Evolutionary conservation across 1,139 yeast genomes (phyloP), one percentile per base, ranked within the genome.

Genomic region (Pneumocystis canis): DNA sequence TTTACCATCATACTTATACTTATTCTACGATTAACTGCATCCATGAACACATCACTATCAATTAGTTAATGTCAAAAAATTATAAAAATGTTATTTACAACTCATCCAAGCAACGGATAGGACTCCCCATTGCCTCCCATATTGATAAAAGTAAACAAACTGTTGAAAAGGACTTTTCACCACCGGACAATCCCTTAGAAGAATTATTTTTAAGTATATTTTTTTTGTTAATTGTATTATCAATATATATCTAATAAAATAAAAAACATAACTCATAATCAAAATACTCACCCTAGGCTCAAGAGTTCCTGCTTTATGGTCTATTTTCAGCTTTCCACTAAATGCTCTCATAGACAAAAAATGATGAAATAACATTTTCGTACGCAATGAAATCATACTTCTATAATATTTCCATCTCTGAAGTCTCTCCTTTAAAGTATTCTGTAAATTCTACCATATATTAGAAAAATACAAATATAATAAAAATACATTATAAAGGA

Each of bases 141-240:
- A 95, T 87, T 0, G 97, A 87, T 66, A 90, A 78, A 62, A 94
- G 76, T 64, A 94, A 79, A 0, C 97, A 88, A 67, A 92, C 84
- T 72, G 94, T 98, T 0, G 96, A 84, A 72, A 87, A 92, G 1
- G 97, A 89, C 72, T 90, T 90, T 72, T 94, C 98, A 58, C 99
- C 99, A 54, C 99, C 99, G 0, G 97, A 89, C 41, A 92, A 79
- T 0, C 96, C 85, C 66, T 84, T 89, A 16, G 88, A 89, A 56
- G 85, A 83, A 69, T 96, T 78, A 60, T 80, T 78, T 56, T 79
- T 79, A 58, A 79, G 80, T 65, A 82, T 84, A 60, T 78, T 80
- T 64, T 82, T 81, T 0, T 89, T 84, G 39, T 83, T 69, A 28
- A 68, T 66, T 14, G 77, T 54, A 47, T 64, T 63, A 20, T 41